Base-by-base conservation (phyloP, 306 rosid species). In the Dryas octopetala region DNA sequence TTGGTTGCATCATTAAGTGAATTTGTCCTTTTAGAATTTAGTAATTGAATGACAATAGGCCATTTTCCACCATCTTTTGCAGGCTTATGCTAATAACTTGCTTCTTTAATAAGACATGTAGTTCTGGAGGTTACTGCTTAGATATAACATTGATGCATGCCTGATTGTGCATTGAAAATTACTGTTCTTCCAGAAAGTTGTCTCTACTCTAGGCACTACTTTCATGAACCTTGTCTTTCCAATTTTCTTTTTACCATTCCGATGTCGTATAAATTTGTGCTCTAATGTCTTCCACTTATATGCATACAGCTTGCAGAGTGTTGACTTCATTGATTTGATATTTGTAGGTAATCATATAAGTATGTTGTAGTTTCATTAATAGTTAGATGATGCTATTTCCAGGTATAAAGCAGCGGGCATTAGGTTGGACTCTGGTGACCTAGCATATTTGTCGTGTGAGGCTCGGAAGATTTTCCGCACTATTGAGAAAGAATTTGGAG, bases 371-470 rank as follows among this genome's bases (percentile, higher is more conserved):
- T 50, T 63, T 66, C 46, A 14, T 76, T 79, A 76, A 79, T 75
- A 66, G 72, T 75, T 74, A 7, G 74, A 52, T 76, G 68, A 64
- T 64, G 15, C 59, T 28, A 55, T 74, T 75, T 28, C 50, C 91
- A 91, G 98, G 83, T 93, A 91, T 88, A 87, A 82, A 82, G 94
- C 97, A 75, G 79, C 59, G 53, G 98, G 98, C 43, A 89, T 93
- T 74, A 93, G 98, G 80, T 81, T 91, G 84, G 97, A 93, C 78
- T 93, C 98, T n/a, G 97, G 98, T 49, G 98, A 93, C 78, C 86
- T 93, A 28, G 96, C 98, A 58, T 93, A 93, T 85, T 77, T 89
- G 85, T 93, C 98, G 62, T 80, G 86, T 52, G 94, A 93, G 70
- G 76, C 80, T 61, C 89, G 98, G 70, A 93, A 91, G 83, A 71